Percentiles rank a stretch among this genome's conserved stretches.
These are phyloP conservation scores for Pichia paraexigua DNA, from an alignment of 805 yeast genomes.

Conservation along the genomic window DNA sequence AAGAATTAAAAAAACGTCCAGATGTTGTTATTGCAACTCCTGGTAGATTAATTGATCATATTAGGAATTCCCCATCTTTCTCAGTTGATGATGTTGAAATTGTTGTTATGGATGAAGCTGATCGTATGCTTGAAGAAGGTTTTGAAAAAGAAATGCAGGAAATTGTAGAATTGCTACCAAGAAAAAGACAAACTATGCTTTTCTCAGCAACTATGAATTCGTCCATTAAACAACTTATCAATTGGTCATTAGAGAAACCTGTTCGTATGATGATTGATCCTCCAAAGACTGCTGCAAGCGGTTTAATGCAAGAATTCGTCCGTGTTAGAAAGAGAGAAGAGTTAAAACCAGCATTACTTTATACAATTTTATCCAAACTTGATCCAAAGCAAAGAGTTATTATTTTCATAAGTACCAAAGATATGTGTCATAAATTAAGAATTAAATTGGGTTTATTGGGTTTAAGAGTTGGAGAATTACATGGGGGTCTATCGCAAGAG, in stretches of 20 bases:
- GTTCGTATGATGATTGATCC: constrained; percentile 95
- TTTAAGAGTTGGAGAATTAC: constrained; percentile 69
- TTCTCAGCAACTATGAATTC: constrained; percentile 99
- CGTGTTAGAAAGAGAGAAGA: constrained; percentile 86
- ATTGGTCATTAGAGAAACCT: constrained; percentile 81
- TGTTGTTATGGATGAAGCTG: constrained; percentile 94
- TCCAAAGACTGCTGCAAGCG: constrained; percentile 89
- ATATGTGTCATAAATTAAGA: constrained; percentile 80
- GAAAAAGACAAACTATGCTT: constrained; percentile 85
- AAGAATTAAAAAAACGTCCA: constrained; percentile 83
- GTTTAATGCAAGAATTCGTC: constrained; percentile 86
- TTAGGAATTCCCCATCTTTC: constrained; percentile 90
- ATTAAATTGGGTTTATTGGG: constrained; percentile 69
- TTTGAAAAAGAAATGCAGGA: constrained; percentile 93
- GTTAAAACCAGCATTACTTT: constrained; percentile 75
- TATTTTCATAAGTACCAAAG: constrained; percentile 88
- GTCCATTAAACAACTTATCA: constrained; percentile 77
- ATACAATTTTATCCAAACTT: constrained; percentile 58
- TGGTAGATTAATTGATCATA: constrained; percentile 96
- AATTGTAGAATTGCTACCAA: constrained; percentile 78
- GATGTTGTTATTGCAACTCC: constrained; percentile 98
- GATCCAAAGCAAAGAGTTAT: constrained; percentile 67
- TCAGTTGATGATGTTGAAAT: constrained; percentile 87
- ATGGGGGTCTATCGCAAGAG: constrained; percentile 82
- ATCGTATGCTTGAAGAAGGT: constrained; percentile 98